Evolutionary conservation across 352 stramenopile genomes (phyloP).

Genomic region (Pythium insidiosum): DNA sequence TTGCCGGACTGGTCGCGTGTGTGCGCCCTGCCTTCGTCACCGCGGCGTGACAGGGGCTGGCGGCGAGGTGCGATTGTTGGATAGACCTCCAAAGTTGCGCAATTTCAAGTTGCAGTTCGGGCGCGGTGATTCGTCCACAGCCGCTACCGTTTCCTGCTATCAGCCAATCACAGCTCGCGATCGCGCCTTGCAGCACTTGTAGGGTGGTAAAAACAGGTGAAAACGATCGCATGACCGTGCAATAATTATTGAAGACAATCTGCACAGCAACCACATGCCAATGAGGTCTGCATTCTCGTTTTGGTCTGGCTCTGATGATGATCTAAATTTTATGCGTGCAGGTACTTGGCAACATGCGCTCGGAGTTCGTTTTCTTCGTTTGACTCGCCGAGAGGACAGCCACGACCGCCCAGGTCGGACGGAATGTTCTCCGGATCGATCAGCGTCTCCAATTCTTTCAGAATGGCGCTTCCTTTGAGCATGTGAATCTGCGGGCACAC

Average conservation of each 20-base stretch:
- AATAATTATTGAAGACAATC: no score
- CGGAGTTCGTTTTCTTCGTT: conserved; percentile 56
- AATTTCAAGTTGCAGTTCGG: conserved; percentile 30
- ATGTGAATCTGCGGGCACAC: conserved; percentile 33
- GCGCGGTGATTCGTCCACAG: conserved; percentile 20
- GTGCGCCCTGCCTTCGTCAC: no score
- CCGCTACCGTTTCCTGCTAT: background rate
- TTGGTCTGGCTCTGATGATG: no score
- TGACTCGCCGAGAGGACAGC: conserved; percentile 51
- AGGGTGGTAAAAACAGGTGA: background rate
- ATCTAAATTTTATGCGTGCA: conserved; percentile 24
- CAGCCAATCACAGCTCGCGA: conserved; percentile 9
- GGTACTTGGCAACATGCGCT: conserved; percentile 66
- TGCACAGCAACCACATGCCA: no score
- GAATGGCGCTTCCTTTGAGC: conserved; percentile 74
- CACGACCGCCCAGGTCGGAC: conserved; percentile 59
- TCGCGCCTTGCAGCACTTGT: background rate
- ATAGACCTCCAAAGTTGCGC: no score
- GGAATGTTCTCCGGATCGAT: conserved; percentile 67
- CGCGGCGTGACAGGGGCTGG: no score
- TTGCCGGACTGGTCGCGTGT: no score
- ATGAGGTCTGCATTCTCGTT: no score
- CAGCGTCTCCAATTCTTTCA: conserved; percentile 58
- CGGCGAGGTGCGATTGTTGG: background rate
- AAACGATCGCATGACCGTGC: background rate